Base-by-base conservation (phyloP, 768 basidiomycete species). In the Artomyces pyxidatus region DNA sequence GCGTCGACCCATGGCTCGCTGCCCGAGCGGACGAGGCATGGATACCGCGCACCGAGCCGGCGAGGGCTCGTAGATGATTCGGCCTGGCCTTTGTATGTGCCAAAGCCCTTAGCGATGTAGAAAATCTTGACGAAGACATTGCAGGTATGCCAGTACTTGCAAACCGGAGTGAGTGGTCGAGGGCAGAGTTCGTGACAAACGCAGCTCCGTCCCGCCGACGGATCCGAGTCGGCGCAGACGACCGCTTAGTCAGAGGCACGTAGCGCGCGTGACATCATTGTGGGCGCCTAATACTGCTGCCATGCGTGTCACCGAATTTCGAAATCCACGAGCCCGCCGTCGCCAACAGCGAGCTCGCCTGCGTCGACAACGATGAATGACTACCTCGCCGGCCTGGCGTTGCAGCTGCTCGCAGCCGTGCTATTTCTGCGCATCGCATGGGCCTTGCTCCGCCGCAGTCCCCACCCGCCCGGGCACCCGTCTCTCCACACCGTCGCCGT, bases 401-500 rank as follows among this genome's bases (percentile, higher is more conserved):
- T 27, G 3, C 38, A 40, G 21, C 10, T 50, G 6, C 25, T 48
- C 12, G 29, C 27, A 11, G 30, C 39, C 6, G 3, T 46, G 1
- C 2, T 42, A 11, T 38, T 51, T 19, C 42, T 42, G 5, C 27
- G 22, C 27, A 9, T 44, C 5, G 38, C 45, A 26, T 54, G 41
- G 52, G 40, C 38, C 3, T 27, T 57, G 14, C 17, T 57, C 17
- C 11, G 21, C 37, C n/a, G n/a, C n/a, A n/a, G n/a, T n/a, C n/a
- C n/a, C n/a, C 37, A 39, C 3, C 19, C 38, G 6, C 8, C 29
- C 23, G 26, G 48, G 37, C 51, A 52, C 19, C 64, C 67, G 3
- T 55, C 69, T 41, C 62, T 77, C 25, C 83, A 85, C 16, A 81
- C 89, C 3, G 87, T 89, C n/a, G 88, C 82, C 4, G 80, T 98